These are phyloP conservation scores for Cutaneotrichosporon cavernicola DNA, from an alignment of 1,284 basidiomycete genomes.

Conservation along the genomic window DNA sequence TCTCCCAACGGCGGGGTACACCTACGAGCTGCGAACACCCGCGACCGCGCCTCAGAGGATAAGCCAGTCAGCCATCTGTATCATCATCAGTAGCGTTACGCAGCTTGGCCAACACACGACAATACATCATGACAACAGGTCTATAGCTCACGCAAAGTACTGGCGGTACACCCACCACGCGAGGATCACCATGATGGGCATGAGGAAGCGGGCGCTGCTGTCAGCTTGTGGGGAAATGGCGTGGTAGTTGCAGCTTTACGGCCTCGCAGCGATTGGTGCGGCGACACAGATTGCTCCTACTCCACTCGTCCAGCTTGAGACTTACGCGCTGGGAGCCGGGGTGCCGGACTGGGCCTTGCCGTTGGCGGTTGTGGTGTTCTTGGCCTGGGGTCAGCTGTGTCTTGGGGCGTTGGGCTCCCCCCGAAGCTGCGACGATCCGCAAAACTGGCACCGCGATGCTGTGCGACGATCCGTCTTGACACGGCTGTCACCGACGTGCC, in stretches of 20 bases:
- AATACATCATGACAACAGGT: not conserved
- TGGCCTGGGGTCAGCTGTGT: slow-evolving; percentile 13
- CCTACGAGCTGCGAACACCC: no score
- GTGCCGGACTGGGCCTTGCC: not conserved
- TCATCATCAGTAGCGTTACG: no score
- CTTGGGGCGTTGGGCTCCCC: not conserved
- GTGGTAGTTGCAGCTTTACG: no score
- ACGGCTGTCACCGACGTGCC: no score
- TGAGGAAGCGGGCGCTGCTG: slow-evolving; percentile 33
- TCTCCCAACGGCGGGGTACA: no score
- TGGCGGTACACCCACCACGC: slow-evolving; percentile 51
- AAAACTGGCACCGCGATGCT: no score
- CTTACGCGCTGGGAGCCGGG: not conserved
- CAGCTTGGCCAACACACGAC: not conserved
- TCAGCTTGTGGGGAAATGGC: not conserved
- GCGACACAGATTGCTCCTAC: not conserved
- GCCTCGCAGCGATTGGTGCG: no score
- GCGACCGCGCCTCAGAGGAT: no score
- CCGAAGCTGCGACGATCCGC: no score
- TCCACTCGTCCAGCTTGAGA: not conserved
- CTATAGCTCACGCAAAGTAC: slow-evolving; percentile 41
- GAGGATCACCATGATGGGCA: slow-evolving; percentile 45
- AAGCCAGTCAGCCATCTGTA: no score
- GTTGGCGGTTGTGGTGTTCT: slow-evolving; percentile 9
- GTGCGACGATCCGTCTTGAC: no score